phyloP scores from a whole-genome alignment of 805 yeast species.

The Metschnikowia drakensbergensis region DNA sequence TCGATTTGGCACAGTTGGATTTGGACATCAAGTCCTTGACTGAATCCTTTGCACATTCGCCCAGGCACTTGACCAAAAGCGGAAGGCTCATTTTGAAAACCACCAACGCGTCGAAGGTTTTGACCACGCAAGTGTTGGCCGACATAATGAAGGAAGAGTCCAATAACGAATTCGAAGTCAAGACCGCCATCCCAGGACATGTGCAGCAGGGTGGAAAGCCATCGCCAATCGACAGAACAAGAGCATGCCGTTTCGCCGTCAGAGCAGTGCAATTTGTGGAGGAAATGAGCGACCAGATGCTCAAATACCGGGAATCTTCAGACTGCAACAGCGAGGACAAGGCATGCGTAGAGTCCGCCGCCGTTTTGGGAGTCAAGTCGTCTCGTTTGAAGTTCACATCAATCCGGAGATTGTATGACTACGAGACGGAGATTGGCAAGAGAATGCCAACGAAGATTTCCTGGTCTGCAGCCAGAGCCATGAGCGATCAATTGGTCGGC shows the following conservation, averaged over 20 bases:
- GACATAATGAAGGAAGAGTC: slow-evolving; percentile 63
- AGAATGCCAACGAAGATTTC: slow-evolving; percentile 88
- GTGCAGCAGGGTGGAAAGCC: slow-evolving; percentile 84
- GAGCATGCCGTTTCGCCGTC: slow-evolving; percentile 68
- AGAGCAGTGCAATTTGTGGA: slow-evolving; percentile 70
- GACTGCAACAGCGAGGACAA: slow-evolving; percentile 33
- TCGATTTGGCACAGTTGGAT: slow-evolving; percentile 55
- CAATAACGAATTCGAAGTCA: slow-evolving; percentile 65
- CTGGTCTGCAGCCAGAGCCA: slow-evolving; percentile 73
- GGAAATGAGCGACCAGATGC: slow-evolving; percentile 25
- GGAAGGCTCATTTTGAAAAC: slow-evolving; percentile 70
- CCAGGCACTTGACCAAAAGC: slow-evolving; percentile 57
- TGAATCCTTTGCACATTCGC: slow-evolving; percentile 54
- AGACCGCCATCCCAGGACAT: slow-evolving; percentile 82
- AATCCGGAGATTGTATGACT: slow-evolving; percentile 74
- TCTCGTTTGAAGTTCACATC: slow-evolving; percentile 73
- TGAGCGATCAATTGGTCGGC: slow-evolving; percentile 83
- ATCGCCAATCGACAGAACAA: slow-evolving; percentile 71
- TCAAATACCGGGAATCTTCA: slow-evolving; percentile 21
- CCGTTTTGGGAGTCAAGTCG: slow-evolving; percentile 78
- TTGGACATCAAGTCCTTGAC: slow-evolving; percentile 61
- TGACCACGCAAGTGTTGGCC: slow-evolving; percentile 65
- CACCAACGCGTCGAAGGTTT: slow-evolving; percentile 64
- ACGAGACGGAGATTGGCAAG: slow-evolving; percentile 72
- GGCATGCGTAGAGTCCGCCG: slow-evolving; percentile 52